Base-by-base conservation (phyloP, 176 grass and related monocot species). In the Otatea glauca region DNA sequence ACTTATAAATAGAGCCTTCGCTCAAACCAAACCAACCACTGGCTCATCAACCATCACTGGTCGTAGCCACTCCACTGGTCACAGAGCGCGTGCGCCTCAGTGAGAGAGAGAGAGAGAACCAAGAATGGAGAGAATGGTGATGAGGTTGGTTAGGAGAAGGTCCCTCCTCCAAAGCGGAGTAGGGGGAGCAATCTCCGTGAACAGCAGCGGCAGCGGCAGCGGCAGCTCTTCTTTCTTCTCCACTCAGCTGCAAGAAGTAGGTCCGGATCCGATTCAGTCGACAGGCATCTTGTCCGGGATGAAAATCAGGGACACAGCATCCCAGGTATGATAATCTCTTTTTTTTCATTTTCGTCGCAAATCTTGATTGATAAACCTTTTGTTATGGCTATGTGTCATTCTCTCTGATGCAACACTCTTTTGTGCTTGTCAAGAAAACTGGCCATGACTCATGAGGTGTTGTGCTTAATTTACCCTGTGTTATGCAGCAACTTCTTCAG, bases 301-400 rank as follows among this genome's bases (percentile, higher is more conserved):
- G 71, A 88, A 89, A 35, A 94, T 97, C 85, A 90, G 43, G 38
- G 88, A 90, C 70, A 53, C 75, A 0, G 89, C 95, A 2, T 78
- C 92, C 39, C 90, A 93, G 79, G 95, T 86, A 76, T 59, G 71
- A 14, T 51, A 2, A 34, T 48, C 9, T 47, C 44, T 47, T 61
- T 35, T 25, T 12, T 9, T 70, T 48, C 10, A 6, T 1, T 4
- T 12, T 24, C 34, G 32, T 7, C 32, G 11, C 21, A 71, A 29
- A 5, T 80, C 9, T n/a, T 42, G 2, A 21, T 8, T 55, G 49
- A 15, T 51, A 14, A 51, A 51, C 49, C 49, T 51, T 5, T 17
- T 51, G 49, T 5, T 50, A 5, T 0, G 48, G 4, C 48, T 5
- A 50, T 50, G 48, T 16, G 3, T 16, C 48, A 50, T 50, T 50